A percentile compares a stretch with the other conserved stretches of the same genome.
Evolutionary conservation across 495 filamentous ascomycete species (phyloP).

Genomic region (Aspergillus baeticus): DNA sequence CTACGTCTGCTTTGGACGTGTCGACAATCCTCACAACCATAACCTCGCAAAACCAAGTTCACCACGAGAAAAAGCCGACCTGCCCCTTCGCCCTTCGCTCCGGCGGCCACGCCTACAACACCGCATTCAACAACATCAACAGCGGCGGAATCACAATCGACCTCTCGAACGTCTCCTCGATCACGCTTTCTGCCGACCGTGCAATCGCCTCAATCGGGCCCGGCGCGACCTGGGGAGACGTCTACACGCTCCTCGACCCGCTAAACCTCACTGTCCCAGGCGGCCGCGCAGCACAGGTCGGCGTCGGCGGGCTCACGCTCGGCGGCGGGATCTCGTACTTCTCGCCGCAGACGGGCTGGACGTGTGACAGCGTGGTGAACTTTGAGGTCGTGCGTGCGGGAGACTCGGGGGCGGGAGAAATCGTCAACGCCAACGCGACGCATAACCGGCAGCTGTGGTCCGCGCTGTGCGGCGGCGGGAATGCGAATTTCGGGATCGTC

Average conservation of each 20-base stretch:
- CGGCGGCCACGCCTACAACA: slow-evolving; percentile 47
- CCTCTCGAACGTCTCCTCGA: slow-evolving; percentile 41
- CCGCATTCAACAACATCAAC: slow-evolving; percentile 53
- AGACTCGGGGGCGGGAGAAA: too few relatives aligned
- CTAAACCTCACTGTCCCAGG: slow-evolving; percentile 48
- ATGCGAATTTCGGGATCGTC: slow-evolving; percentile 40
- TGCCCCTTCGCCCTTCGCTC: slow-evolving; percentile 30
- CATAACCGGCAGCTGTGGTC: slow-evolving; percentile 25
- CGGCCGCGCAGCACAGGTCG: slow-evolving; percentile 43
- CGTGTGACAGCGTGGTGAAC: too few relatives aligned
- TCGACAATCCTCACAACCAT: slow-evolving; percentile 8
- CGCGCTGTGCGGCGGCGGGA: slow-evolving; percentile 36
- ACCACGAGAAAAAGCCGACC: neutral
- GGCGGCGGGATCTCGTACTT: slow-evolving; percentile 34
- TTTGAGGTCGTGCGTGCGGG: too few relatives aligned
- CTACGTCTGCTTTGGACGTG: slow-evolving; percentile 22
- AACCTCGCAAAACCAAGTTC: neutral
- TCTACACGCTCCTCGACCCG: slow-evolving; percentile 46
- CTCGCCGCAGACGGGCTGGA: slow-evolving; percentile 12
- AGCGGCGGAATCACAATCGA: slow-evolving; percentile 51
- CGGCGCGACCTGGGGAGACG: slow-evolving; percentile 50
- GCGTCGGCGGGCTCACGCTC: slow-evolving; percentile 25
- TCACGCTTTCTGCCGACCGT: slow-evolving; percentile 34
- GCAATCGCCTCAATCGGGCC: slow-evolving; percentile 43
- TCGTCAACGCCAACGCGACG: too few relatives aligned